Conservation (phyloP, 495 filamentous ascomycete genomes). For the Amorphotheca resinae region DNA sequence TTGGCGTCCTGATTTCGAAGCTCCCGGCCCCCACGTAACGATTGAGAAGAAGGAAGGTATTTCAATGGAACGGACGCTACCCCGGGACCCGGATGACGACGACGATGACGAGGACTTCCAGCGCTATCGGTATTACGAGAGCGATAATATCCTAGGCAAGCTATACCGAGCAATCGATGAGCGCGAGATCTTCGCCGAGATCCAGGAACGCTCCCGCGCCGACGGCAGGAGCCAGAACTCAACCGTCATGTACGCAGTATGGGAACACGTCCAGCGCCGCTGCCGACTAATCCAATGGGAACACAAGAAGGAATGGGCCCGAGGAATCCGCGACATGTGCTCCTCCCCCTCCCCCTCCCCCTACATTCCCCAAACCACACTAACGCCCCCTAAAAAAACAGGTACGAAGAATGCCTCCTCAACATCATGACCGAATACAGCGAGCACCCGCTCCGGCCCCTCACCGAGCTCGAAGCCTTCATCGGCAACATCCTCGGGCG, state of each 20-base stretch:
- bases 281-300: conserved; percentile 13
- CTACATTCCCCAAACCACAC: not conserved
- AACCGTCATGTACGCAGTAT: conserved; percentile 34
- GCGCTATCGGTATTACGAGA: conserved; percentile 47
- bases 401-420: conserved; percentile 52
- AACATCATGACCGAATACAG: conserved; percentile 45
- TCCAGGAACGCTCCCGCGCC: conserved; percentile 28
- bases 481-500: conserved; percentile 59
- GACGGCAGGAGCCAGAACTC: conserved; percentile 11
- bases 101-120: conserved; percentile 41
- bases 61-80: conserved; percentile 25
- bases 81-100: conserved; percentile 28
- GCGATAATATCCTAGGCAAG: conserved; percentile 55
- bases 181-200: conserved; percentile 44
- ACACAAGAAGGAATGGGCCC: conserved; percentile 27
- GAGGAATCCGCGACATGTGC: conserved; percentile 43
- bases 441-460: conserved; percentile 38
- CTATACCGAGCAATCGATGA: conserved; percentile 70
- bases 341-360: conserved; percentile 7
- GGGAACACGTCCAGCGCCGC: conserved; percentile 28
- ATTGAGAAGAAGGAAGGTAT: conserved; percentile 37
- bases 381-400: too few species aligned
- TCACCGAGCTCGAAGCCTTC: conserved; percentile 68
- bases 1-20: conserved; percentile 50
- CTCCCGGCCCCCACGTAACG: conserved; percentile 46